Percentiles rank a stretch among this genome's conserved stretches.
Conservation (phyloP, 2,329 filamentous ascomycete species). For the Talaromyces rugulosus region DNA sequence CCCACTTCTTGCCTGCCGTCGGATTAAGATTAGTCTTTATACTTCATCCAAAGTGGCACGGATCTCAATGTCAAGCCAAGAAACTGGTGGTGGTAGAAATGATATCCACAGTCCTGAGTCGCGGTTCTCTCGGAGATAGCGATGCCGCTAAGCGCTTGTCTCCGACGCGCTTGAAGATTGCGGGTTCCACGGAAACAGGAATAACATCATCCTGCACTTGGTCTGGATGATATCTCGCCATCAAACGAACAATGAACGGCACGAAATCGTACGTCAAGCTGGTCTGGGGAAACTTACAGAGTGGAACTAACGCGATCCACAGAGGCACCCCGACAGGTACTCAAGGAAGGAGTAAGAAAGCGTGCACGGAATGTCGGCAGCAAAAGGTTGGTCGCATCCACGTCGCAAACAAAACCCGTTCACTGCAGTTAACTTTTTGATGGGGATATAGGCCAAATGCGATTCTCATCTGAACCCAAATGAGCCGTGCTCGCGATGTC, state of each 20-base stretch:
- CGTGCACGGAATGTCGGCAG: slow-evolving; percentile 42
- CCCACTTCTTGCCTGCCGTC: not conserved
- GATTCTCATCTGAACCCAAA: slow-evolving; percentile 34
- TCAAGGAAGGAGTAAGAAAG: slow-evolving; percentile 29
- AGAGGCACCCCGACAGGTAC: slow-evolving; percentile 18
- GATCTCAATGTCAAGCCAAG: not conserved
- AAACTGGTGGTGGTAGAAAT: not conserved
- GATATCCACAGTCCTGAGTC: not conserved
- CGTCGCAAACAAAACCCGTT: not conserved
- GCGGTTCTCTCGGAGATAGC: not conserved
- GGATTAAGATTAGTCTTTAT: not conserved
- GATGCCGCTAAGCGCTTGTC: not conserved
- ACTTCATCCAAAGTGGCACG: not conserved
- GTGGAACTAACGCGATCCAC: not conserved
- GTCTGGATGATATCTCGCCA: not conserved
- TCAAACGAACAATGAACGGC: not conserved
- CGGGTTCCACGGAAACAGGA: not conserved
- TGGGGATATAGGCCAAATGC: slow-evolving; percentile 31
- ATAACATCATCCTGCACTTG: not conserved
- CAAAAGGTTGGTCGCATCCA: slow-evolving; percentile 31
- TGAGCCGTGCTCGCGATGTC: slow-evolving; percentile 35
- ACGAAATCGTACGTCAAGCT: not conserved
- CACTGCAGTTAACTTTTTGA: not conserved
- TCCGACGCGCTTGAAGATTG: not conserved
- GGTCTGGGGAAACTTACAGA: not conserved